Percentiles rank a stretch among this genome's conserved stretches.
Conservation (phyloP, 768 basidiomycete species). For the Phaeotremella fagi region DNA sequence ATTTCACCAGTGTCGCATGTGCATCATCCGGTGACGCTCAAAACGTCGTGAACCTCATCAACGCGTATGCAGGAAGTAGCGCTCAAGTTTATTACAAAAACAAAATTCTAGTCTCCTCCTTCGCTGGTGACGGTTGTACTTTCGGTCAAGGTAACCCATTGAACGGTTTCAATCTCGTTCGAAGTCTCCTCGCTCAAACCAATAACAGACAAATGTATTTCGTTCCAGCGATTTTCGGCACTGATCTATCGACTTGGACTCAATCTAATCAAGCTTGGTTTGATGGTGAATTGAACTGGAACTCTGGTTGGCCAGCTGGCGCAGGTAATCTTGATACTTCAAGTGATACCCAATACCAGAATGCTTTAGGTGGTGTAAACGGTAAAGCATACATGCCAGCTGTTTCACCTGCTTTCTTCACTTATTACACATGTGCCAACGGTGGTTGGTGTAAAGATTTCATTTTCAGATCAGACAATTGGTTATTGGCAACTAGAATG, state of each 20-base stretch:
- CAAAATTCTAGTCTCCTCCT: slow-evolving; percentile 46
- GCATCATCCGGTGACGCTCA: slow-evolving; percentile 21
- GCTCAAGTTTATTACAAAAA: slow-evolving; percentile 45
- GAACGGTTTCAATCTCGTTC: slow-evolving; percentile 40
- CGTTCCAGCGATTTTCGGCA: slow-evolving; percentile 27
- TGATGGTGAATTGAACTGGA: slow-evolving; percentile 56
- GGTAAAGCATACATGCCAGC: slow-evolving; percentile 47
- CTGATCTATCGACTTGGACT: slow-evolving; percentile 23
- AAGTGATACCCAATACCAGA: slow-evolving; percentile 31
- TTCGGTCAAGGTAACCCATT: slow-evolving; percentile 42
- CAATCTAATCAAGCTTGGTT: slow-evolving; percentile 49
- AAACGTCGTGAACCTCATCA: slow-evolving; percentile 30
- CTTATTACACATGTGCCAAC: slow-evolving; percentile 42
- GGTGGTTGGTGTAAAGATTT: slow-evolving; percentile 47
- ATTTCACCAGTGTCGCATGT: slow-evolving; percentile 43
- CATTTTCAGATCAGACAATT: slow-evolving; percentile 48
- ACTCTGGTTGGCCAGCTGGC: slow-evolving; percentile 66
- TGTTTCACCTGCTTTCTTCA: slow-evolving; percentile 48
- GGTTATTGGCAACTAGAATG: slow-evolving; percentile 47
- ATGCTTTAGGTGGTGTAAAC: slow-evolving; percentile 31
- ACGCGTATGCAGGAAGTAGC: slow-evolving; percentile 27
- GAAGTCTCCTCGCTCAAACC: slow-evolving; percentile 13
- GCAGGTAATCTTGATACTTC: slow-evolving; percentile 49
- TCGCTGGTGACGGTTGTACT: slow-evolving; percentile 48
- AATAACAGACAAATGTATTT: too few relatives aligned